phyloP scores from a whole-genome alignment of 176 grass and related monocot species.

The Chrysopogon serrulatus region DNA sequence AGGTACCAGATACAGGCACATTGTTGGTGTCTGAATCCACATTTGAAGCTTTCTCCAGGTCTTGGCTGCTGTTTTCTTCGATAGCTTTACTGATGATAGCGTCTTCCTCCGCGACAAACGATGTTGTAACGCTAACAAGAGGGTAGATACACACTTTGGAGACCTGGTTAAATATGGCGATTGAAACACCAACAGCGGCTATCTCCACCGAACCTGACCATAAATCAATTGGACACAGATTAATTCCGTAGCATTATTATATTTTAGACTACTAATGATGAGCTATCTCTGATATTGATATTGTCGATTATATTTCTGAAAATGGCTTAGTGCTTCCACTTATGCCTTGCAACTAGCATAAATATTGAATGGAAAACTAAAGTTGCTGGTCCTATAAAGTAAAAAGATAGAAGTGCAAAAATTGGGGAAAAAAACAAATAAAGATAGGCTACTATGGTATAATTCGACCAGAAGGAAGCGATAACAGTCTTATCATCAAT shows the following conservation, averaged over 20 bases:
- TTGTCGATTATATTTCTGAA: background rate
- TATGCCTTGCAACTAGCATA: background rate
- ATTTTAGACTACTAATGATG: background rate
- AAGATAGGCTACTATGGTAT: background rate
- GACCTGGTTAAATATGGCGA: constrained; percentile 97
- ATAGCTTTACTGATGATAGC: constrained; percentile 66
- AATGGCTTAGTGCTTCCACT: background rate
- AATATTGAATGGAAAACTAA: background rate
- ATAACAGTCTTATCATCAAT: background rate
- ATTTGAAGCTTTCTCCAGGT: constrained; percentile 62
- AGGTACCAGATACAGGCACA: constrained; percentile 30
- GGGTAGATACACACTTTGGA: constrained; percentile 97
- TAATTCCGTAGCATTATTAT: background rate
- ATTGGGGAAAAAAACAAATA: background rate
- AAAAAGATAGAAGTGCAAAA: background rate
- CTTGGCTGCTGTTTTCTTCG: constrained; percentile 47
- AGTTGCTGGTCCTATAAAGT: background rate
- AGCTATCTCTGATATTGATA: background rate
- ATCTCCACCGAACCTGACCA: constrained; percentile 74
- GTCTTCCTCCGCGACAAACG: constrained; percentile 97
- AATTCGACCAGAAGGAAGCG: background rate
- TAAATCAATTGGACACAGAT: background rate
- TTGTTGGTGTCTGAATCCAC: constrained; percentile 26
- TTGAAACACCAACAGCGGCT: constrained; percentile 87
- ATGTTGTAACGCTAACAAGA: constrained; percentile 93